phyloP scores from a whole-genome alignment of 805 yeast species.

The Candida ortonii region DNA sequence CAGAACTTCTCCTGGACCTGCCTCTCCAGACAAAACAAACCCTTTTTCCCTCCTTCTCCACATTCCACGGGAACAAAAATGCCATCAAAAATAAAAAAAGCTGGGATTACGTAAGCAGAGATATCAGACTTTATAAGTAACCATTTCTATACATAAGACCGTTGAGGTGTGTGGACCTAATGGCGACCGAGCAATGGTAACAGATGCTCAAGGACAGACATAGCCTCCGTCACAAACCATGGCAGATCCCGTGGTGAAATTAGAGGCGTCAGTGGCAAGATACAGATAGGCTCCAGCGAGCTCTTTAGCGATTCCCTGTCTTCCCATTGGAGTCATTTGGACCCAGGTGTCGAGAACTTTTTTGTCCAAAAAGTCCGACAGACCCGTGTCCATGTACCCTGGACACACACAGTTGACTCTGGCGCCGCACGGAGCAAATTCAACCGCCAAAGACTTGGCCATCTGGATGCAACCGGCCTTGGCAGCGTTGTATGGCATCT shows the following conservation, averaged over 20 bases:
- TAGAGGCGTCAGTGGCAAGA: conserved; percentile 51
- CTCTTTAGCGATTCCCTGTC: conserved; percentile 51
- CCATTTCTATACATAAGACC: neutral
- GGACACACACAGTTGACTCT: conserved; percentile 53
- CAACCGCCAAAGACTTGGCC: conserved; percentile 47
- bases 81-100: conserved; percentile 57
- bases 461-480: conserved; percentile 50
- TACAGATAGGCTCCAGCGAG: conserved; percentile 52
- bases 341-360: conserved; percentile 31
- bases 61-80: conserved; percentile 23
- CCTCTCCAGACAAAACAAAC: too few species aligned
- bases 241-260: conserved; percentile 50
- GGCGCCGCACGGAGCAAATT: conserved; percentile 46
- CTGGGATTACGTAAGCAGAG: too few species aligned
- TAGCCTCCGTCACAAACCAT: conserved; percentile 54
- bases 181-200: too few species aligned
- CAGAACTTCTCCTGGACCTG: too few species aligned
- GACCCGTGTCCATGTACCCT: conserved; percentile 50
- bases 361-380: conserved; percentile 32
- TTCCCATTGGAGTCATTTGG: conserved; percentile 42
- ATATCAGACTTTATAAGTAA: too few species aligned
- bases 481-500: conserved; percentile 49
- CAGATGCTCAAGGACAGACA: conserved; percentile 20
- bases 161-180: too few species aligned
- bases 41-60: conserved; percentile 4